Conservation (phyloP, 106 monocot genomes). For the Alisma plantagoaquatica region DNA sequence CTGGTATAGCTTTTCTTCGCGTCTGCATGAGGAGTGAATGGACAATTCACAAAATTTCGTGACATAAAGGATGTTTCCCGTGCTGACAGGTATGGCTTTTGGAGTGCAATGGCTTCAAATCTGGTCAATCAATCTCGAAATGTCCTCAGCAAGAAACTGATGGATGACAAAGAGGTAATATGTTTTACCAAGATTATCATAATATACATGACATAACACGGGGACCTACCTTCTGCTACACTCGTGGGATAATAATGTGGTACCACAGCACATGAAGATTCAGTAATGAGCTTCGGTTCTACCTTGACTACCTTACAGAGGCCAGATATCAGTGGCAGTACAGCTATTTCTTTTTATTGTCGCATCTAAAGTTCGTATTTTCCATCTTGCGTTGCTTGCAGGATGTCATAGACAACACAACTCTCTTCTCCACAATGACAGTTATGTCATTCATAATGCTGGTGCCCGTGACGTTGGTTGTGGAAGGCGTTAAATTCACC, state of each 20-base stretch:
- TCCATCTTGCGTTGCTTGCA: conserved; percentile 18
- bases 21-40: not conserved
- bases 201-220: not conserved
- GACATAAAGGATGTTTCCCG: not conserved
- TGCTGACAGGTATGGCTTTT: conserved; percentile 77
- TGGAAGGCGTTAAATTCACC: conserved; percentile 73
- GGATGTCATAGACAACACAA: conserved; percentile 94
- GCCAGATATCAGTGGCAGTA: too few relatives aligned
- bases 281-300: too few relatives aligned
- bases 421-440: conserved; percentile 91
- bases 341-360: too few relatives aligned
- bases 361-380: too few relatives aligned
- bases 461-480: conserved; percentile 37
- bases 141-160: conserved; percentile 92
- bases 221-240: not conserved
- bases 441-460: conserved; percentile 69
- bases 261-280: too few relatives aligned
- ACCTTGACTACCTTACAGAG: too few relatives aligned
- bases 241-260: too few relatives aligned
- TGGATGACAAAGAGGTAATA: conserved; percentile 78
- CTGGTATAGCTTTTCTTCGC: conserved; percentile 31
- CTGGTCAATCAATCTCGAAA: conserved; percentile 81
- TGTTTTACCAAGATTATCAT: not conserved
- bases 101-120: conserved; percentile 99
- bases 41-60: not conserved